Base-by-base conservation (phyloP, 2,329 filamentous ascomycete genomes). In the Intubia oerlemansii region DNA sequence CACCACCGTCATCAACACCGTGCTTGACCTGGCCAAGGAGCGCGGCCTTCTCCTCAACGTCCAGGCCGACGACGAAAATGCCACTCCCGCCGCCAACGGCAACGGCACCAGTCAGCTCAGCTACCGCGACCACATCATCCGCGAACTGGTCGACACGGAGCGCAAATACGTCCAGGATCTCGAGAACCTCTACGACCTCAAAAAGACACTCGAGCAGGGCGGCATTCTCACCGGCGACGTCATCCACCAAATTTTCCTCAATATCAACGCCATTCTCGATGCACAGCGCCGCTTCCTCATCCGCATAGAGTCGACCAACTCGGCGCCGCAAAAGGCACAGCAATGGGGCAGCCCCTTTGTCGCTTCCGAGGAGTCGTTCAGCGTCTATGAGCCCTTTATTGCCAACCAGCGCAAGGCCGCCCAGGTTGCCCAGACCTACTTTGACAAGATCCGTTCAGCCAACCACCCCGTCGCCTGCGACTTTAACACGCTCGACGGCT, bases 151-250 rank as follows among this genome's bases (percentile, higher is more conserved):
- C 32, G 80, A 85, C 41, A 95, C 85, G 2, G 88, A 98, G 51
- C 73, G 88, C 36, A 93, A 93, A 51, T 98, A 98, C 42, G 88
- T 95, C 4, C 84, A 95, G 48, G 88, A 98, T 54, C 55, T 98
- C 30, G 85, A 95, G 48, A 85, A 92, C 40, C 52, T 98, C 20
- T 82, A 95, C 47, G 75, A 84, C 28, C 64, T 95, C 44, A 95
- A 92, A 54, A 85, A 80, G 51, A 68, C 75, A 15, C 59, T 95
- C 31, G 82, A 93, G 41, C 77, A 90, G 45, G 82, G 75, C 39
- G 82, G 82, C 21, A 69, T 81, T 21, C 70, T 95, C 37, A 77
- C 80, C 2, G 85, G 88, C 30, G 88, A 98, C 46, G 68, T 75
- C 8, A 74, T 92, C 14, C 84, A 95, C 52, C 72, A 84, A 44